Base-by-base conservation (phyloP, 1,284 basidiomycete species). In the Cryptococcus amylolentus region DNA sequence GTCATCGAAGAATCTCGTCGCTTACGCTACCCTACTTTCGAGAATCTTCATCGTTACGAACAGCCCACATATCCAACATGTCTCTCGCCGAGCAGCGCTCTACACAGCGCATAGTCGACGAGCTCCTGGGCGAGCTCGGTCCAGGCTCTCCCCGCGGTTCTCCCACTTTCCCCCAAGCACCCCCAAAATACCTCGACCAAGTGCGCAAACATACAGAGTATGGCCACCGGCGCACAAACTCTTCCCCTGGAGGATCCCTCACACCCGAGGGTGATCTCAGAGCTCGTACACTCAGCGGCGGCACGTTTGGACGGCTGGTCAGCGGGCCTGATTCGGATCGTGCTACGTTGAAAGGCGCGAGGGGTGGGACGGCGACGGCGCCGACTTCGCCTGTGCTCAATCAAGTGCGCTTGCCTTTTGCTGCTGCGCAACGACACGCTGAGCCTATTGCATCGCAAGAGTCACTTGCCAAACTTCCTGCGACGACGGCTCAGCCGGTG, bases 121-220 rank as follows among this genome's bases (percentile, higher is more conserved):
- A 54, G 41, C 52, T 57, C 26, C 39, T 54, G 52, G 52, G 50
- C 40, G 56, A 57, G 16, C 41, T 57, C 7, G 20, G 50, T 28
- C 20, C 50, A 44, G 26, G 63, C 23, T 43, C 65, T 52, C 51
- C 52, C 13, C 49, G 47, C 40, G 48, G n/a, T 51, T 48, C 53
- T 59, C 64, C 60, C 26, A 62, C 27, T 39, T 68, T 66, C 2
- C 18, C 40, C 49, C 49, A 50, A 20, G 23, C 20, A 4, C 20
- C 31, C 7, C 31, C 31, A 6, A 38, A 26, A 27, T 20, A 54
- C 43, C 40, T 58, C 12, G 52, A 54, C 6, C 37, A 44, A 48
- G 42, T 51, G 4, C 23, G 28, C 14, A 46, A 43, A 16, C 14
- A 31, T 39, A n/a, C 20, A 35, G 31, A 47, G 40, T 23, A 23